Evolutionary conservation across 2,329 filamentous ascomycete genomes (phyloP).

Genomic region (Ceratocystis colombiana): DNA sequence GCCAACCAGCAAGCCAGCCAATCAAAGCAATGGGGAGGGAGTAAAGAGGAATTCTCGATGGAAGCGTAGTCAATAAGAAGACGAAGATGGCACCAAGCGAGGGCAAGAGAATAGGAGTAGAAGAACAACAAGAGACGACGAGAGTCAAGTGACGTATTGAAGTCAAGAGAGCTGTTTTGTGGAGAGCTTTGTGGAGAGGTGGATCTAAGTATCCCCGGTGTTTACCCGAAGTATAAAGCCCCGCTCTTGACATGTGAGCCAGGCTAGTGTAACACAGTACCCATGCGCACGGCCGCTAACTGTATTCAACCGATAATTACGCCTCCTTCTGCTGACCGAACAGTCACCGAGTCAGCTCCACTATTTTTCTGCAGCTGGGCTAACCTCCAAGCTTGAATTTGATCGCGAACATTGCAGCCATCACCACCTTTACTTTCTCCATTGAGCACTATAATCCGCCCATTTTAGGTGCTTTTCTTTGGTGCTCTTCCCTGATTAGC

Average conservation of each 20-base stretch:
- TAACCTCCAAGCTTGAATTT: slow-evolving; percentile 6
- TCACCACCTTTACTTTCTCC: background rate
- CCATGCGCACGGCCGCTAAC: background rate
- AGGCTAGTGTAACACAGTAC: background rate
- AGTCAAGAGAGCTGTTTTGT: background rate
- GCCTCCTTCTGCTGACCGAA: background rate
- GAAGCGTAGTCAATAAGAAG: background rate
- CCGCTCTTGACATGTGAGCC: background rate
- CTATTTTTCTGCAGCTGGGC: slow-evolving; percentile 6
- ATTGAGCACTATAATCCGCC: background rate
- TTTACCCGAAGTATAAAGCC: background rate
- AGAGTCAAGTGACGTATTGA: background rate
- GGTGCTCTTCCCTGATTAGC: no score
- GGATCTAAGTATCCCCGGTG: background rate
- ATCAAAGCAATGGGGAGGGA: background rate
- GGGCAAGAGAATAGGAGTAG: background rate
- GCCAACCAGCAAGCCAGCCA: background rate
- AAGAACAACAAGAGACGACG: background rate
- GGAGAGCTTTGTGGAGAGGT: background rate
- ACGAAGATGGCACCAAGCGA: background rate
- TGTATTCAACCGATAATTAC: background rate
- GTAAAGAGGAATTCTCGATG: background rate
- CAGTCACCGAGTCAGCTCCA: background rate
- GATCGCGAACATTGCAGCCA: background rate
- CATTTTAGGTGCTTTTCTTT: no score